Evolutionary conservation across 805 yeast genomes (phyloP).

Genomic region (Monosporozyma servazzii): DNA sequence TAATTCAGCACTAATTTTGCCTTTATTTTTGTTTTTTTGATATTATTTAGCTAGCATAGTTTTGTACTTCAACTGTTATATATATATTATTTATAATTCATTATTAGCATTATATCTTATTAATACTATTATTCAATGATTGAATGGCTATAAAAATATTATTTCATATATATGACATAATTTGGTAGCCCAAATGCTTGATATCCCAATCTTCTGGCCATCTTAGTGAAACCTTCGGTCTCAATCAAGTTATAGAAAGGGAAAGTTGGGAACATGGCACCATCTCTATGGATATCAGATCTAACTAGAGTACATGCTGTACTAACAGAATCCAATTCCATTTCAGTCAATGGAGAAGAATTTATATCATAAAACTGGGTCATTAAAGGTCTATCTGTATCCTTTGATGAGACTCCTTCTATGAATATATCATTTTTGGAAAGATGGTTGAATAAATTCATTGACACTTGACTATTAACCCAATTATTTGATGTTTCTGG

Average conservation of each 20-base stretch:
- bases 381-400: slow-evolving; percentile 86
- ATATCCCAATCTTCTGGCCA: slow-evolving; percentile 87
- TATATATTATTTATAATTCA: background rate
- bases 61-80: background rate
- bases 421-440: slow-evolving; percentile 78
- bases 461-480: slow-evolving; percentile 73
- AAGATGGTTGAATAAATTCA: slow-evolving; percentile 55
- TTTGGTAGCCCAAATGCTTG: slow-evolving; percentile 84
- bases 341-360: slow-evolving; percentile 53
- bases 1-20: background rate
- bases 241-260: slow-evolving; percentile 91
- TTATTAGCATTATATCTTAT: background rate
- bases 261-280: slow-evolving; percentile 97
- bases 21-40: background rate
- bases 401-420: slow-evolving; percentile 82
- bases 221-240: slow-evolving; percentile 89
- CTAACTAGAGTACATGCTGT: slow-evolving; percentile 89
- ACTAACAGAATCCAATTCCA: slow-evolving; percentile 89
- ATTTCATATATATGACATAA: slow-evolving; percentile 59
- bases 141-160: background rate
- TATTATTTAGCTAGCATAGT: too few species aligned
- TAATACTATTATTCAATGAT: background rate
- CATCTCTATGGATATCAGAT: slow-evolving; percentile 94
- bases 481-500: slow-evolving; percentile 92
- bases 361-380: slow-evolving; percentile 62